Conservation (phyloP, 2,329 filamentous ascomycete species). For the Nannizzia gypsea region DNA sequence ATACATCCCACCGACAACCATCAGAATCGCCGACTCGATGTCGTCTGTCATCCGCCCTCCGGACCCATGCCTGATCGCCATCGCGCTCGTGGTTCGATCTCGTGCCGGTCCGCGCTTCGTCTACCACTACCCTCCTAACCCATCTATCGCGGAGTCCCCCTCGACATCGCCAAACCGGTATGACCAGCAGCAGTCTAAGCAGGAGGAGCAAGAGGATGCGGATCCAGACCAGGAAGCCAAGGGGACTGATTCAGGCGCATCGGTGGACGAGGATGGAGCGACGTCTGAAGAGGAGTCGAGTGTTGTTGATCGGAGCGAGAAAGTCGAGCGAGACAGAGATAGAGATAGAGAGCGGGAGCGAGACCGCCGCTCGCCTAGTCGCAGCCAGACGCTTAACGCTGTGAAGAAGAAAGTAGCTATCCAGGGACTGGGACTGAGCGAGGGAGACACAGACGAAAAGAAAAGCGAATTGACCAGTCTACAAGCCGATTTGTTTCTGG, state of each 20-base stretch:
- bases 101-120: slow-evolving; percentile 70
- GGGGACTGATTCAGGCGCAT: slow-evolving; percentile 28
- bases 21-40: slow-evolving; percentile 24
- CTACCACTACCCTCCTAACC: slow-evolving; percentile 69
- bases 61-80: slow-evolving; percentile 51
- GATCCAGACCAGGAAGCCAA: slow-evolving; percentile 12
- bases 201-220: background rate
- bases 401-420: background rate
- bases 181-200: background rate
- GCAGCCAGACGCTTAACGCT: no score
- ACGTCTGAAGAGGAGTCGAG: slow-evolving; percentile 28
- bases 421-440: background rate
- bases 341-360: background rate
- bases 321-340: no score
- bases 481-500: slow-evolving; percentile 50
- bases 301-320: slow-evolving; percentile 18
- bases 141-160: slow-evolving; percentile 30
- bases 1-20: background rate
- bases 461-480: background rate
- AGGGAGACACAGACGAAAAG: background rate
- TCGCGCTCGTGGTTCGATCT: slow-evolving; percentile 63
- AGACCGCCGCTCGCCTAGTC: background rate
- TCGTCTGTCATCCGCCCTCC: slow-evolving; percentile 38
- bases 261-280: slow-evolving; percentile 28
- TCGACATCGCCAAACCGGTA: slow-evolving; percentile 14